phyloP scores from a whole-genome alignment of 768 basidiomycete genomes.

The Amanita muscaria region DNA sequence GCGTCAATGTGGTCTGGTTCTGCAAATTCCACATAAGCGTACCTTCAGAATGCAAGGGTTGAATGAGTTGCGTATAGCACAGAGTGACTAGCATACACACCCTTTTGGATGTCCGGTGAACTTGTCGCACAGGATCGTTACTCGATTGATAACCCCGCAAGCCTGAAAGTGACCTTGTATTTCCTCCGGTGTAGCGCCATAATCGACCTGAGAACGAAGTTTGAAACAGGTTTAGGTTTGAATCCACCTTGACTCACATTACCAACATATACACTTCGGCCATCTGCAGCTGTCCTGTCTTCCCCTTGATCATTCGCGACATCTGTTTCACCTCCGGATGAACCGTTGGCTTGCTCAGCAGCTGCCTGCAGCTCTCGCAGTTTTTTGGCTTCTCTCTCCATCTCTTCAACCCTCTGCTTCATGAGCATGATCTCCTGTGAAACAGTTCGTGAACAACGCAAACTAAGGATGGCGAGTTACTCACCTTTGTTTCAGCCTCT shows the following conservation, averaged over 20 bases:
- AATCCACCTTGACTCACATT: constrained; percentile 57
- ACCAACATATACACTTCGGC: constrained; percentile 88
- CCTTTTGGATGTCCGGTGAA: constrained; percentile 99
- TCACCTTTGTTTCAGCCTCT: constrained; percentile 56
- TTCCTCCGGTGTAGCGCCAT: constrained; percentile 94
- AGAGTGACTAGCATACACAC: constrained; percentile 31
- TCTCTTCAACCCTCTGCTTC: constrained; percentile 89
- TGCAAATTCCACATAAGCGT: constrained; percentile 98
- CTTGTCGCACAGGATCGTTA: constrained; percentile 99
- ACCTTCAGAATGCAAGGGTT: constrained; percentile 47
- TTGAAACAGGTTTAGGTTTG: constrained; percentile 8
- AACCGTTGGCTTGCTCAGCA: constrained; percentile 47
- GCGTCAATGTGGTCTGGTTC: constrained; percentile 87
- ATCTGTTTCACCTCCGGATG: constrained; percentile 37
- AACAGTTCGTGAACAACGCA: constrained; percentile 12
- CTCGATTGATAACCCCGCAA: constrained; percentile 96
- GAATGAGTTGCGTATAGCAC: constrained; percentile 1
- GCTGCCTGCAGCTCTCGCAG: constrained; percentile 80
- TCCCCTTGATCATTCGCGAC: constrained; percentile 63
- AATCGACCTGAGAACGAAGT: constrained; percentile 70
- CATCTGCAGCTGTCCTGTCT: constrained; percentile 73
- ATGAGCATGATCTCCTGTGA: constrained; percentile 77
- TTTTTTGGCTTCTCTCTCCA: constrained; percentile 87
- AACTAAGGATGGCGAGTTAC: constrained; percentile 7
- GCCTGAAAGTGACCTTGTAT: constrained; percentile 96